Conservation (phyloP, 305 asterid species). For the Striga hermonthica region DNA sequence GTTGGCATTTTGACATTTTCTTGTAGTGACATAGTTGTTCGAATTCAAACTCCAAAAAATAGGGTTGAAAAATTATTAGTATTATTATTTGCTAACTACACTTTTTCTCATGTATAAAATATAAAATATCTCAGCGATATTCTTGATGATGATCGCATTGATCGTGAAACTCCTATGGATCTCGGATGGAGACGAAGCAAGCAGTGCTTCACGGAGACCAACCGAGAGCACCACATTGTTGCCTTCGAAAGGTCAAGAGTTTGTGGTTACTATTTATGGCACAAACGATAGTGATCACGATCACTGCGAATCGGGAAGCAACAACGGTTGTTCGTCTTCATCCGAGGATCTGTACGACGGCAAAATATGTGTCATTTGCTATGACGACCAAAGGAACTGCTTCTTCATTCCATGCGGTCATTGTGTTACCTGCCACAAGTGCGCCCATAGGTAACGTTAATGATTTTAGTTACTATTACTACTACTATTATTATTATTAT, state of each 20-base stretch:
- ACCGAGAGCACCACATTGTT: constrained; percentile 36
- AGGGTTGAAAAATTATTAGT: too few relatives aligned
- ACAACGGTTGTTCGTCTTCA: constrained; percentile 24
- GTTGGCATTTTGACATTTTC: too few relatives aligned
- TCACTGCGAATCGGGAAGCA: constrained; percentile 36
- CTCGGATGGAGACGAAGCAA: constrained; percentile 20
- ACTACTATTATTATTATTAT: too few relatives aligned
- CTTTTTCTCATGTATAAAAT: background rate
- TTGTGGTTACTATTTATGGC: constrained; percentile 39
- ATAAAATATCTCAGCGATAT: constrained; percentile 19
- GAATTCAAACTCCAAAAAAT: too few relatives aligned
- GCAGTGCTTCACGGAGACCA: background rate
- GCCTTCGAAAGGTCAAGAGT: constrained; percentile 29
- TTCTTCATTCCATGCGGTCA: constrained; percentile 78
- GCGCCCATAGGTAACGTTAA: constrained; percentile 51
- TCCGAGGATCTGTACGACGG: constrained; percentile 55
- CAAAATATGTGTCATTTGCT: constrained; percentile 62
- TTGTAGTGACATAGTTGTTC: too few relatives aligned
- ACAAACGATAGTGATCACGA: constrained; percentile 39
- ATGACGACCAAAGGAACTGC: constrained; percentile 46
- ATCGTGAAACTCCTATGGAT: constrained; percentile 39
- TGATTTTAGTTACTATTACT: background rate
- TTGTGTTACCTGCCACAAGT: constrained; percentile 49
- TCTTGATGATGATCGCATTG: constrained; percentile 36
- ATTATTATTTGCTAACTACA: too few relatives aligned